These are phyloP conservation scores for Mortierella sp. DNA, from an alignment of 371 early-diverging fungal species.

Conservation along the genomic window DNA sequence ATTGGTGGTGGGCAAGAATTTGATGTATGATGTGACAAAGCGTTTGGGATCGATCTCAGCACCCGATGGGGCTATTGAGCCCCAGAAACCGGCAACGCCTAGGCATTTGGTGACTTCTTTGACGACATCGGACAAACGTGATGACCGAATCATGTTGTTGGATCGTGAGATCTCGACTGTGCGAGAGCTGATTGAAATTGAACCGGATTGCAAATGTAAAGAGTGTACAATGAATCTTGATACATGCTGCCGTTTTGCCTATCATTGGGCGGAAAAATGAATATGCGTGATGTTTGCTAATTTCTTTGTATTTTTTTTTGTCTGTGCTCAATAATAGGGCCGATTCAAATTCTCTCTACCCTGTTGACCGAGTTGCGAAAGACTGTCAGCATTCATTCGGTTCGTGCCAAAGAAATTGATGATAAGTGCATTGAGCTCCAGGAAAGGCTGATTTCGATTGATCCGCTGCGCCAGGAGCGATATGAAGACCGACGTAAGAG, in stretches of 20 bases:
- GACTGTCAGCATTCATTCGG: conserved; percentile 39
- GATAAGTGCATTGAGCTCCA: conserved; percentile 64
- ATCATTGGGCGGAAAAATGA: too few relatives aligned
- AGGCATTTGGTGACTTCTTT: conserved; percentile 29
- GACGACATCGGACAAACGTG: conserved; percentile 17
- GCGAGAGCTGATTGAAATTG: conserved; percentile 84
- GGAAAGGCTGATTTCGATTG: conserved; percentile 63
- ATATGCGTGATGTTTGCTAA: background rate
- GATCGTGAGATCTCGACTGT: conserved; percentile 72
- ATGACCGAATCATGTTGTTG: conserved; percentile 59
- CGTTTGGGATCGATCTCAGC: conserved; percentile 24
- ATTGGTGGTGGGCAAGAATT: conserved; percentile 28
- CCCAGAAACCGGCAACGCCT: conserved; percentile 5
- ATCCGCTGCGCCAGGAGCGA: conserved; percentile 66
- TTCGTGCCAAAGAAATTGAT: conserved; percentile 44
- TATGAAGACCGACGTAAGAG: conserved; percentile 73
- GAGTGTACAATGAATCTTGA: too few relatives aligned
- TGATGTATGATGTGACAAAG: conserved; percentile 43
- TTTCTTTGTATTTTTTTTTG: background rate
- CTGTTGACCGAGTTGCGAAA: conserved; percentile 56
- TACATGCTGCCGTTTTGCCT: too few relatives aligned
- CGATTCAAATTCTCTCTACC: conserved; percentile 61
- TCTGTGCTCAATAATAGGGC: conserved; percentile 54
- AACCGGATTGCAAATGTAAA: conserved; percentile 90
- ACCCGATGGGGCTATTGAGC: conserved; percentile 20